Conservation (phyloP, 768 basidiomycete genomes). For the Paxillus rubicundulus region DNA sequence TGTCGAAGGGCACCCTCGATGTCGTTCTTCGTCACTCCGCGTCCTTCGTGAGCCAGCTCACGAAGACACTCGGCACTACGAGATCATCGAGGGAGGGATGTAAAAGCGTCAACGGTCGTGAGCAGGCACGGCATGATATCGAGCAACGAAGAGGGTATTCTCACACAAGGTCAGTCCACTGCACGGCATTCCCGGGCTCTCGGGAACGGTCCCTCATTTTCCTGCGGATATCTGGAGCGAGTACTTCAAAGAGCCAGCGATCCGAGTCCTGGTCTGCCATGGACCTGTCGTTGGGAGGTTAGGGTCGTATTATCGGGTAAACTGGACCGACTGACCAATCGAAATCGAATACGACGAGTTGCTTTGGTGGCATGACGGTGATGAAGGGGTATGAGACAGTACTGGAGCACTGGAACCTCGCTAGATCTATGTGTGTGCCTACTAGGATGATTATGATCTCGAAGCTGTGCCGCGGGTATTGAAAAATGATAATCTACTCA, state of each 20-base stretch:
- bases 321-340: slow-evolving; percentile 65
- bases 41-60: slow-evolving; percentile 56
- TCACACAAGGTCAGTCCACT: slow-evolving; percentile 97
- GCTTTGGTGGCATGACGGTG: slow-evolving; percentile 35
- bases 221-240: slow-evolving; percentile 79
- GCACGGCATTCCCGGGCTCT: slow-evolving; percentile 53
- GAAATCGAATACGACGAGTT: slow-evolving; percentile 93
- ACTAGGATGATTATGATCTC: too few species aligned
- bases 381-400: neutral
- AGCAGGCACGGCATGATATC: neutral
- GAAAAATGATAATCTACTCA: too few species aligned
- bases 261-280: slow-evolving; percentile 96
- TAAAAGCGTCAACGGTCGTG: neutral
- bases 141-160: slow-evolving; percentile 18
- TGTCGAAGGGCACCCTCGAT: slow-evolving; percentile 74
- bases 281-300: slow-evolving; percentile 50
- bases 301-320: neutral
- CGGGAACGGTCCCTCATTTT: slow-evolving; percentile 53
- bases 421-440: too few species aligned
- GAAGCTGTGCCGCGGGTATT: slow-evolving; percentile 9
- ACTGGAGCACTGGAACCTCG: neutral
- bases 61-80: slow-evolving; percentile 66
- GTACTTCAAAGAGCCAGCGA: slow-evolving; percentile 87
- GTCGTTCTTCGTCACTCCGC: slow-evolving; percentile 67
- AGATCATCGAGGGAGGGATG: neutral